Percentiles rank a stretch among this genome's conserved stretches.
These are phyloP conservation scores for Citeromyces hawaiiensis DNA, from an alignment of 1,139 yeast genomes.

Conservation along the genomic window DNA sequence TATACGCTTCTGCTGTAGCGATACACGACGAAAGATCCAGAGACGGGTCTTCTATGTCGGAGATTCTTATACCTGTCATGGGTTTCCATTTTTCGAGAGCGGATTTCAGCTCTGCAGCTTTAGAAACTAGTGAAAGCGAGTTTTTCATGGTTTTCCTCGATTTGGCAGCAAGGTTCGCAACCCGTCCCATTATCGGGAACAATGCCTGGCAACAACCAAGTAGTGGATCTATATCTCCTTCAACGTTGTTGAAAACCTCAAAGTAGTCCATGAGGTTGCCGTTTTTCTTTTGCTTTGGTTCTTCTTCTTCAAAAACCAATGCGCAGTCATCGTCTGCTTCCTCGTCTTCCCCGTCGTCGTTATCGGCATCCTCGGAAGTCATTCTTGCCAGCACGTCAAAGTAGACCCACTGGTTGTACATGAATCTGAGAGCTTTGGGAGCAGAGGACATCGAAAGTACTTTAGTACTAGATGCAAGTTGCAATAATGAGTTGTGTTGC, in stretches of 20 bases:
- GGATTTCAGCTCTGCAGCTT: constrained; percentile 39
- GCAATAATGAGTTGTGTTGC: background rate
- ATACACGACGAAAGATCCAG: constrained; percentile 49
- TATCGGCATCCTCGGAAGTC: constrained; percentile 37
- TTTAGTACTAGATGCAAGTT: background rate
- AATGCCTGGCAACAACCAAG: constrained; percentile 54
- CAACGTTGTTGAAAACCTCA: constrained; percentile 13
- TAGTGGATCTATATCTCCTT: constrained; percentile 40
- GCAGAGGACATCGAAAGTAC: background rate
- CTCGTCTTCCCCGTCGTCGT: constrained; percentile 10
- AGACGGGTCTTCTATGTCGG: constrained; percentile 25
- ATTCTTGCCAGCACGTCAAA: constrained; percentile 54
- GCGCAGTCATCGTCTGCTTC: constrained; percentile 11
- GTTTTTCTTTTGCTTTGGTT: background rate
- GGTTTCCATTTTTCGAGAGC: constrained; percentile 46
- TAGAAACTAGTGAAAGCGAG: constrained; percentile 33
- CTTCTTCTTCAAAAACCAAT: background rate
- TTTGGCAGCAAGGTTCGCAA: constrained; percentile 39
- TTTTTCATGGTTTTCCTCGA: constrained; percentile 28
- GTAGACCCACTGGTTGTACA: constrained; percentile 54
- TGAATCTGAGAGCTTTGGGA: constrained; percentile 34
- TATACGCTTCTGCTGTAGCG: constrained; percentile 58
- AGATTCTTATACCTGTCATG: constrained; percentile 17
- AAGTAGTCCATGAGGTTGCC: constrained; percentile 13
- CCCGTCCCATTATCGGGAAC: constrained; percentile 50